Evolutionary conservation across 2,329 filamentous ascomycete genomes (phyloP).

Genomic region (Cylindrodendrum hubeiense): DNA sequence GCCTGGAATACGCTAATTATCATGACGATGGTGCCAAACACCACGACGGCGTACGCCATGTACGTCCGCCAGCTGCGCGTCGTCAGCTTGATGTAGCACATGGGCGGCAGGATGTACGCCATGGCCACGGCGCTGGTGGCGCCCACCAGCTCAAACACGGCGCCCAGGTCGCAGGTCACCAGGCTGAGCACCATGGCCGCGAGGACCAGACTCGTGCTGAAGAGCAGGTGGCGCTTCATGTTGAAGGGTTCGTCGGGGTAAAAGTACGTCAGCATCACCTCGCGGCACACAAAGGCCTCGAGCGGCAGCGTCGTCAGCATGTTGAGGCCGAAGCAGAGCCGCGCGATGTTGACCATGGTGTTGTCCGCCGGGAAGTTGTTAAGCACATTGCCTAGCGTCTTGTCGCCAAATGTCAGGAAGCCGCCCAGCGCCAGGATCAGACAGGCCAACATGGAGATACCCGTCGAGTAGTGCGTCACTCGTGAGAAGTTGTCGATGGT

Average conservation of each 20-base stretch:
- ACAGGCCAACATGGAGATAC: constrained; percentile 91
- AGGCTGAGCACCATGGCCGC: constrained; percentile 82
- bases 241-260: constrained; percentile 80
- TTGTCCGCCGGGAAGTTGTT: constrained; percentile 97
- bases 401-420: constrained; percentile 92
- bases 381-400: constrained; percentile 93
- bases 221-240: constrained; percentile 85
- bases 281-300: constrained; percentile 96
- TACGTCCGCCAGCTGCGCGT: constrained; percentile 80
- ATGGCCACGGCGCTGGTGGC: constrained; percentile 94
- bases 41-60: constrained; percentile 78
- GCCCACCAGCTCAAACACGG: constrained; percentile 95
- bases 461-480: constrained; percentile 95
- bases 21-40: constrained; percentile 86
- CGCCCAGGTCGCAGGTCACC: constrained; percentile 91
- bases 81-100: constrained; percentile 95
- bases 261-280: constrained; percentile 93
- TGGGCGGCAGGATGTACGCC: constrained; percentile 93
- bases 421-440: constrained; percentile 88
- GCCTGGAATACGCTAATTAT: constrained; percentile 82
- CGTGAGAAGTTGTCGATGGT: constrained; percentile 94
- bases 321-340: constrained; percentile 96
- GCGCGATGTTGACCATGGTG: constrained; percentile 92
- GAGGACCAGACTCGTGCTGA: constrained; percentile 87
- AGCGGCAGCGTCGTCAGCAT: constrained; percentile 98